A percentile compares a stretch with the other conserved stretches of the same genome.
phyloP scores from a whole-genome alignment of 192 early-diverging fungal genomes.

The Spinellus fusiger region DNA sequence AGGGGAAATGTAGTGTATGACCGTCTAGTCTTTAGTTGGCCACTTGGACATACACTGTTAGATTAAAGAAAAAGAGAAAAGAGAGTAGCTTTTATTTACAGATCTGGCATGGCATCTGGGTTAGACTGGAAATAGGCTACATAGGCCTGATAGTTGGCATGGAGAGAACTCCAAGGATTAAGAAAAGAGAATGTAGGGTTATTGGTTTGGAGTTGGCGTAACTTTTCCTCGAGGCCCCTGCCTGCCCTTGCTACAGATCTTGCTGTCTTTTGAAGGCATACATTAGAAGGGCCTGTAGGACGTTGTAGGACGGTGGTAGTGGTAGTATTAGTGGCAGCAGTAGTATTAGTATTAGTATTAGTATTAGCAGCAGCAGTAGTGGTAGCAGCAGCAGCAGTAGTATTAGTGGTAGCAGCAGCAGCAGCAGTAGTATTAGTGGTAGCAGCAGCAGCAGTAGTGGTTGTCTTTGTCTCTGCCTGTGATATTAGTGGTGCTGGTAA shows the following conservation, averaged over 20 bases:
- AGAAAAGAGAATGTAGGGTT: slow-evolving; percentile 47
- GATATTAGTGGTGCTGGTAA: no score
- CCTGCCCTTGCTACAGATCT: slow-evolving; percentile 37
- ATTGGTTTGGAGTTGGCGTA: slow-evolving; percentile 32
- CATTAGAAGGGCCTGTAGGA: background rate
- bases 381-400: no score
- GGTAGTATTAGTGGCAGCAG: background rate
- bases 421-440: no score
- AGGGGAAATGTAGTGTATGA: slow-evolving; percentile 51
- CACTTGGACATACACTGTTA: background rate
- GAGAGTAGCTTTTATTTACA: background rate
- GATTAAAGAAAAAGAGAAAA: background rate
- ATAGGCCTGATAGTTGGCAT: slow-evolving; percentile 36
- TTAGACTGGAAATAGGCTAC: slow-evolving; percentile 1
- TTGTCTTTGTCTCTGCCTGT: background rate
- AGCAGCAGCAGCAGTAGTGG: background rate
- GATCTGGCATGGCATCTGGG: background rate
- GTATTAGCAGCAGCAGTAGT: no score
- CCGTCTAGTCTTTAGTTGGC: background rate
- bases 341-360: no score
- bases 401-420: no score
- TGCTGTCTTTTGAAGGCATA: slow-evolving; percentile 23
- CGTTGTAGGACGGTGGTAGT: background rate
- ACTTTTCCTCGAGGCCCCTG: slow-evolving; percentile 32
- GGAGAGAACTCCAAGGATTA: slow-evolving; percentile 39